phyloP scores from a whole-genome alignment of 352 stramenopile species.

The Phytophthora pisi region DNA sequence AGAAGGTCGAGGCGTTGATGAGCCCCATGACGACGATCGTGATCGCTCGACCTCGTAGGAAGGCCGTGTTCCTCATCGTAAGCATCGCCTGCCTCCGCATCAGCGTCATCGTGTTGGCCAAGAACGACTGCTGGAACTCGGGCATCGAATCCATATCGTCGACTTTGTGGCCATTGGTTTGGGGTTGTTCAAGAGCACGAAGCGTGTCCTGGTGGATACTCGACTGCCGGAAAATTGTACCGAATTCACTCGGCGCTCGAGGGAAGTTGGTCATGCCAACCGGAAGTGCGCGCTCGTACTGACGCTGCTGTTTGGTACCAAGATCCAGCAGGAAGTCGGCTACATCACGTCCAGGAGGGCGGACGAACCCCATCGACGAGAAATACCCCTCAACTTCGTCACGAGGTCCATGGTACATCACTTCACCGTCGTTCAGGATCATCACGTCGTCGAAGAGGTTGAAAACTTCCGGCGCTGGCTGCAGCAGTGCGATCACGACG shows the following conservation, averaged over 20 bases:
- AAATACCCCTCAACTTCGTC: conserved; percentile 74
- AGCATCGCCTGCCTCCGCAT: conserved; percentile 57
- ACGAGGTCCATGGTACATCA: conserved; percentile 52
- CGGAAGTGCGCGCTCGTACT: conserved; percentile 29
- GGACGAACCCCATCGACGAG: conserved; percentile 59
- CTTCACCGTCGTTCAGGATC: too few relatives aligned
- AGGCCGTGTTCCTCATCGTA: conserved; percentile 42
- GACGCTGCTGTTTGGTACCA: conserved; percentile 39
- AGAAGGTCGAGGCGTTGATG: conserved; percentile 46
- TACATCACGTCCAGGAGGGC: conserved; percentile 41
- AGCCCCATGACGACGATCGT: conserved; percentile 44
- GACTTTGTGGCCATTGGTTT: conserved; percentile 11
- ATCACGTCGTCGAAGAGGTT: too few relatives aligned
- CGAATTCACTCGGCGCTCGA: conserved; percentile 29
- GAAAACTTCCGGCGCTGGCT: conserved; percentile 45
- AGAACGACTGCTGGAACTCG: conserved; percentile 45
- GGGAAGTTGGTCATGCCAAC: conserved; percentile 14
- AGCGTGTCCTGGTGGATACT: conserved; percentile 25
- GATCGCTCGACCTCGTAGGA: conserved; percentile 35
- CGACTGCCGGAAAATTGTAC: conserved; percentile 34
- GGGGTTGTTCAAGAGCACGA: conserved; percentile 24
- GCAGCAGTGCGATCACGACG: conserved; percentile 69
- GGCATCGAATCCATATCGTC: conserved; percentile 33
- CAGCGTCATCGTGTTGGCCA: conserved; percentile 25
- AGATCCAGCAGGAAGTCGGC: conserved; percentile 53